Conservation (phyloP, 2,329 filamentous ascomycete species). For the Cordyceps cicadae region DNA sequence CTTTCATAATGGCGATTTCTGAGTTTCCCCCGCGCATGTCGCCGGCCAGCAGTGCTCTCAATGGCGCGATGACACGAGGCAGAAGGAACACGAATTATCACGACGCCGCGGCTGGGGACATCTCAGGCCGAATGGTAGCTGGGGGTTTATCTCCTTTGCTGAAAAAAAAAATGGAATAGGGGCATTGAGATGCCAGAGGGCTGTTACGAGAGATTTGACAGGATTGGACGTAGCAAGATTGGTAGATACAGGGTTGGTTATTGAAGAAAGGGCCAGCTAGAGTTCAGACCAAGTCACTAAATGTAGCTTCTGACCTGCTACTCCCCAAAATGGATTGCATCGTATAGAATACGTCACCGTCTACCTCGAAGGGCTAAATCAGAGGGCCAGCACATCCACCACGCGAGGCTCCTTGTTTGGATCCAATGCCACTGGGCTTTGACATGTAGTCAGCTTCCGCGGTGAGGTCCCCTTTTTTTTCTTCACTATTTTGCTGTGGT, state of each 20-base stretch:
- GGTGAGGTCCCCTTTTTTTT: no score
- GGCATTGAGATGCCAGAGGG: not conserved
- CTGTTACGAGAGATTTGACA: not conserved
- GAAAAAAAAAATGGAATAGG: not conserved
- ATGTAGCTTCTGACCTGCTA: not conserved
- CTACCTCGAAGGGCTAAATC: not conserved
- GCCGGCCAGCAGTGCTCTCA: not conserved
- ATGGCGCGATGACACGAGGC: not conserved
- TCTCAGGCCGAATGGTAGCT: not conserved
- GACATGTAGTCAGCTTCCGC: no score
- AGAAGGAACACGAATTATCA: not conserved
- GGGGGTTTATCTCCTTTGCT: not conserved
- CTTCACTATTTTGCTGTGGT: no score
- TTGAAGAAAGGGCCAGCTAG: not conserved
- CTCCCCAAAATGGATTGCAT: not conserved
- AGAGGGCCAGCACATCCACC: not conserved
- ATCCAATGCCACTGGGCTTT: no score
- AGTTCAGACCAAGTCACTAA: not conserved
- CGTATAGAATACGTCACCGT: not conserved
- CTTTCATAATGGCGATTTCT: not conserved
- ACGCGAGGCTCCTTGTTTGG: no score
- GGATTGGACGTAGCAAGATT: not conserved
- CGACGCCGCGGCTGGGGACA: not conserved
- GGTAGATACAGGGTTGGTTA: not conserved
- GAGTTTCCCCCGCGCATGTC: not conserved